A percentile compares a stretch with the other conserved stretches of the same genome.
phyloP scores from a whole-genome alignment of 2,329 filamentous ascomycete species.

The Calonectria pseudoreteaudii region DNA sequence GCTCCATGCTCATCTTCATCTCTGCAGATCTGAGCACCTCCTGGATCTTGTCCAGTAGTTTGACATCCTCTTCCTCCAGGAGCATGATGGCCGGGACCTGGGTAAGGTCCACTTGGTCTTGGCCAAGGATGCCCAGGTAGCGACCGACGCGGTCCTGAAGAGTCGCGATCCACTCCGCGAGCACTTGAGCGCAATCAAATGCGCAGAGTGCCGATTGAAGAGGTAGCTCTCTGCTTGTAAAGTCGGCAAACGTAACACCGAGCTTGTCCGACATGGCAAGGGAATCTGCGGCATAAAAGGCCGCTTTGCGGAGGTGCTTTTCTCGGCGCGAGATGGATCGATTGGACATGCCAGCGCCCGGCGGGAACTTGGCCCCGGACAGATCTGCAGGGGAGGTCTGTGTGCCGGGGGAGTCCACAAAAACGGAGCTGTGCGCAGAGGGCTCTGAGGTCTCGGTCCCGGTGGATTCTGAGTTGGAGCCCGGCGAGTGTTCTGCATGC shows the following conservation, averaged over 20 bases:
- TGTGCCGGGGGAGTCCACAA: slow-evolving; percentile 64
- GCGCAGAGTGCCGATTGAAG: slow-evolving; percentile 92
- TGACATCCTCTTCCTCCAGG: slow-evolving; percentile 90
- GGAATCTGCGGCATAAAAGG: slow-evolving; percentile 93
- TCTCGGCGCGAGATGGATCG: slow-evolving; percentile 78
- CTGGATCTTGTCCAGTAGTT: slow-evolving; percentile 84
- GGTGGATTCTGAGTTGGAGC: slow-evolving; percentile 59
- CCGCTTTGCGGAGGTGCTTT: slow-evolving; percentile 90
- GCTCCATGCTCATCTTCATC: slow-evolving; percentile 77
- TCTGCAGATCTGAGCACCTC: slow-evolving; percentile 83
- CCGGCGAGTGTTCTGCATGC: slow-evolving; percentile 74
- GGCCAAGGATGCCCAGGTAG: slow-evolving; percentile 87
- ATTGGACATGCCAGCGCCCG: slow-evolving; percentile 43
- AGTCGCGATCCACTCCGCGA: slow-evolving; percentile 94
- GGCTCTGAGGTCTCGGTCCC: slow-evolving; percentile 59
- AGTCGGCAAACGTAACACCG: slow-evolving; percentile 86
- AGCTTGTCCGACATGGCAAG: slow-evolving; percentile 89
- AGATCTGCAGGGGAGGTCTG: slow-evolving; percentile 63
- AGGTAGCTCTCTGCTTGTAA: slow-evolving; percentile 85
- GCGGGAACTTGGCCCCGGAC: slow-evolving; percentile 51
- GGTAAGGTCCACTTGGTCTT: slow-evolving; percentile 81
- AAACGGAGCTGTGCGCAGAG: slow-evolving; percentile 59
- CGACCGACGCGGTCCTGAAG: slow-evolving; percentile 94
- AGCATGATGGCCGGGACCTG: slow-evolving; percentile 91
- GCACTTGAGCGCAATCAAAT: slow-evolving; percentile 92